Conservation (phyloP, 805 yeast genomes). For the Brettanomyces sp. region DNA sequence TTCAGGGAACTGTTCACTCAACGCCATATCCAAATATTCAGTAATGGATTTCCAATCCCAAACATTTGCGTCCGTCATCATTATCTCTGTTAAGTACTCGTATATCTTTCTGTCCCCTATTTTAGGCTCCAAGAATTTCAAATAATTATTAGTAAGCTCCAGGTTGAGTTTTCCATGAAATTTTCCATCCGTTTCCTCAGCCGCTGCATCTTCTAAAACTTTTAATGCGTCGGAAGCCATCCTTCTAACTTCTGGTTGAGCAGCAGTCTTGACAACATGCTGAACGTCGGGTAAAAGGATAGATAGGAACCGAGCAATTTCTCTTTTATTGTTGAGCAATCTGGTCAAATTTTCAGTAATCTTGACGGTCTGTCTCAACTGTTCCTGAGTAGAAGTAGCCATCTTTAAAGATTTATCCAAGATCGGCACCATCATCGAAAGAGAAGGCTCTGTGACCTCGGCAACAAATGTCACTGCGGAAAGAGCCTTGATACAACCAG, state of each 20-base stretch:
- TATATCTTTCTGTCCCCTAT: constrained; percentile 30
- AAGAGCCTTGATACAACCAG: constrained; percentile 78
- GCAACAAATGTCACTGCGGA: constrained; percentile 96
- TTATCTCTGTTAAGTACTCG: constrained; percentile 41
- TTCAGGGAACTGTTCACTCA: constrained; percentile 23
- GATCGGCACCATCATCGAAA: constrained; percentile 85
- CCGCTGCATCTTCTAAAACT: constrained; percentile 73
- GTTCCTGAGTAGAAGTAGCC: constrained; percentile 89
- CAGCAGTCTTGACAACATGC: constrained; percentile 81
- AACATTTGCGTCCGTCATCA: constrained; percentile 60
- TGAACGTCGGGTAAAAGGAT: constrained; percentile 83
- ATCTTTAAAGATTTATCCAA: constrained; percentile 80
- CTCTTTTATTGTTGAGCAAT: constrained; percentile 86
- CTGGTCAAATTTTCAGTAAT: constrained; percentile 94
- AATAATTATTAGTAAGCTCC: constrained; percentile 42
- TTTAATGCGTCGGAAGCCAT: constrained; percentile 78
- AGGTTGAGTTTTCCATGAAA: constrained; percentile 65
- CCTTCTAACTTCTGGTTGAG: constrained; percentile 93
- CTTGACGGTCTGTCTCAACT: constrained; percentile 91
- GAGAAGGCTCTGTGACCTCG: constrained; percentile 94
- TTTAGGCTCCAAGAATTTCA: constrained; percentile 19
- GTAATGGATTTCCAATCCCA: constrained; percentile 59
- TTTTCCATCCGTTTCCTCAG: constrained; percentile 55
- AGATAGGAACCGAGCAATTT: constrained; percentile 83
- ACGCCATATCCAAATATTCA: constrained; percentile 41